Base-by-base conservation (phyloP, 176 grass and related monocot genomes). In the Pontederia paniculata region DNA sequence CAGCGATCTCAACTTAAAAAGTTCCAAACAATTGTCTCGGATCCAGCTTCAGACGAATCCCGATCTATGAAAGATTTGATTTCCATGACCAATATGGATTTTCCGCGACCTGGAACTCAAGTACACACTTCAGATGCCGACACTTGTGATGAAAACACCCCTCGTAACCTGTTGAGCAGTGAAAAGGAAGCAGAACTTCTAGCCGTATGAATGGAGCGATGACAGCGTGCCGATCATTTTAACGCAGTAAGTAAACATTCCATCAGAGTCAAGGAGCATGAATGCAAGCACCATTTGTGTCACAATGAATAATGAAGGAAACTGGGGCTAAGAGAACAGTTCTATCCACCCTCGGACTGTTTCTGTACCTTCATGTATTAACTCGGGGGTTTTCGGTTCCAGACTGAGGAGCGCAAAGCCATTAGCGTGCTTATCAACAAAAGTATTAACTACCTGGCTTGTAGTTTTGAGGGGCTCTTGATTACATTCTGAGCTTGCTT, bases 161-260 rank as follows among this genome's bases (percentile, higher is more conserved):
- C 60, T 41, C 52, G 68, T 0, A 60, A 79, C 10, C 49, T 47
- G 2, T 31, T 63, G 23, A 52, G 61, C 21, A 76, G 67, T 43
- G 67, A 87, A 66, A 84, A 70, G 49, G 80, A 91, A 62, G 85
- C 77, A 0, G 86, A 98, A 60, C 83, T 98, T 67, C 74, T 97
- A 4, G 45, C 79, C 22, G 51, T 80, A 23, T 95, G 75, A 83
- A 50, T 74, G 52, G 52, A 44, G 44, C 37, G 14, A 44, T 45
- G 51, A 25, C 48, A 42, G 1, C 14, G 8, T 41, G 45, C 47
- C 51, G 42, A 52, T 50, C 47, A 50, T 25, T 12, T 21, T 50
- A 9, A 14, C 16, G 23, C 22, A 14, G 21, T 10, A 28, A 6
- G 55, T 13, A 14, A 23, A 15, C 21, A 10, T 57, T 31, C 55